A percentile compares a stretch with the other conserved stretches of the same genome.
Evolutionary conservation across 805 yeast species (phyloP).

Genomic region (Ascoidea asiatica): DNA sequence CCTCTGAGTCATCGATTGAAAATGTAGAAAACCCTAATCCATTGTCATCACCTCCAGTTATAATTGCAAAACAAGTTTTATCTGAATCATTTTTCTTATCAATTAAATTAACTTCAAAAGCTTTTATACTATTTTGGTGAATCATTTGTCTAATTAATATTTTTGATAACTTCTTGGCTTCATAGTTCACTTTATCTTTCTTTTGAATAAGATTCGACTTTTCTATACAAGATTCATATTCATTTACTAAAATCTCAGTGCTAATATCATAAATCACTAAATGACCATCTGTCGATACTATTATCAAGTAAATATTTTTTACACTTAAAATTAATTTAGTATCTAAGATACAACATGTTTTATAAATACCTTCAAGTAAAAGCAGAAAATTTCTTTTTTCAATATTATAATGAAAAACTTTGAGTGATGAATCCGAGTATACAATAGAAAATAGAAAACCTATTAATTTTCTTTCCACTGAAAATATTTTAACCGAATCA

Average conservation of each 20-base stretch:
- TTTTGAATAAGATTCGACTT: background rate
- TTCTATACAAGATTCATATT: background rate
- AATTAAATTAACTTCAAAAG: constrained; percentile 24
- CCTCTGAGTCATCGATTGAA: constrained; percentile 13
- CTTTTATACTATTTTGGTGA: constrained; percentile 81
- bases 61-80: constrained; percentile 19
- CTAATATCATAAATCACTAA: constrained; percentile 45
- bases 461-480: constrained; percentile 10
- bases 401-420: constrained; percentile 42
- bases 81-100: constrained; percentile 2
- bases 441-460: constrained; percentile 54
- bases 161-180: constrained; percentile 12
- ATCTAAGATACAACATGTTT: constrained; percentile 66
- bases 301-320: constrained; percentile 23
- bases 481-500: constrained; percentile 29
- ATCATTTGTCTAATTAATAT: constrained; percentile 31
- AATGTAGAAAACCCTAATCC: constrained; percentile 36
- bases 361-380: constrained; percentile 37
- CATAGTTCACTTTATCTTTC: background rate
- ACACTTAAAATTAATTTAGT: constrained; percentile 28
- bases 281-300: constrained; percentile 78
- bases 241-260: background rate
- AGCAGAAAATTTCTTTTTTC: constrained; percentile 24
- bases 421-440: constrained; percentile 75
- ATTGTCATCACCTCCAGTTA: constrained; percentile 93